Evolutionary conservation across 495 filamentous ascomycete species (phyloP).

Genomic region (Entonaema liquescens): DNA sequence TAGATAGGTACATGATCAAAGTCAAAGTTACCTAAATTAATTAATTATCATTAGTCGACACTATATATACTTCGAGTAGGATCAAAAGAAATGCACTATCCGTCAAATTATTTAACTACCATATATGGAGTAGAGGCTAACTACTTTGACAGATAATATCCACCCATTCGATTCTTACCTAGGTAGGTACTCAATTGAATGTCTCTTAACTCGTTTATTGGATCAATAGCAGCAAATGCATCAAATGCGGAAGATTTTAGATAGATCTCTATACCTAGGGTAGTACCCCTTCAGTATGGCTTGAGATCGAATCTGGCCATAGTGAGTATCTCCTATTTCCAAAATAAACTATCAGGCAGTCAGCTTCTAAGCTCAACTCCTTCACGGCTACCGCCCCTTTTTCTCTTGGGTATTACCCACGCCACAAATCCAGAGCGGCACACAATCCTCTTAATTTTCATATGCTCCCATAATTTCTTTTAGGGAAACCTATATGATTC

Average conservation of each 20-base stretch:
- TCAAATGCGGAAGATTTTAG: neutral
- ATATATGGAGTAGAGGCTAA: neutral
- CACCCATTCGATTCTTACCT: neutral
- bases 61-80: conserved; percentile 1
- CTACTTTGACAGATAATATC: neutral
- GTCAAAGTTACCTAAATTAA: neutral
- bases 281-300: neutral
- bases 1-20: too few species aligned
- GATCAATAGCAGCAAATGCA: neutral
- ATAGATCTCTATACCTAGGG: neutral
- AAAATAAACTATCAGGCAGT: neutral
- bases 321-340: neutral
- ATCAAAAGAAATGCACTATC: neutral
- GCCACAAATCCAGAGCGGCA: neutral
- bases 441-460: neutral
- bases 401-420: neutral
- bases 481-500: neutral
- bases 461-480: neutral
- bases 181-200: neutral
- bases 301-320: neutral
- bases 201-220: neutral
- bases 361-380: neutral
- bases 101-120: neutral
- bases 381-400: neutral
- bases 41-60: neutral